These are phyloP conservation scores for Coniochaeta sp. DNA, from an alignment of 2,329 filamentous ascomycete species.

Conservation along the genomic window DNA sequence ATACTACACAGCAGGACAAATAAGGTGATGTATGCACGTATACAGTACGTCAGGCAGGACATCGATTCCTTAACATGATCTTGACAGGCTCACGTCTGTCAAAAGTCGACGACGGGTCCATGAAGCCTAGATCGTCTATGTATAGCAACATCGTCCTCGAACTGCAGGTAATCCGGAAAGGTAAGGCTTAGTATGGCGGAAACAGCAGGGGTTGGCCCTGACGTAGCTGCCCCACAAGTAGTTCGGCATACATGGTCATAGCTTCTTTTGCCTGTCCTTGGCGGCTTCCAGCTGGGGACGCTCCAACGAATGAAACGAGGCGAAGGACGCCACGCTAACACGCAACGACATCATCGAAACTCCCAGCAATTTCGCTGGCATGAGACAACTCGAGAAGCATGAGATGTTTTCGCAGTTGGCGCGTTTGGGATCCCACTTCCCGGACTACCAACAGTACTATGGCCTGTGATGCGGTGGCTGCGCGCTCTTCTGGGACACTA, in stretches of 20 bases:
- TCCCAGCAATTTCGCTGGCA: neutral
- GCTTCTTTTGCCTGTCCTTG: neutral
- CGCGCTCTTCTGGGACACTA: neutral
- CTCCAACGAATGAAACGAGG: neutral
- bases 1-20: no score
- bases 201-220: neutral
- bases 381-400: neutral
- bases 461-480: neutral
- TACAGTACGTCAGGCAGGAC: no score
- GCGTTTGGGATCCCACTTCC: neutral
- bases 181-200: neutral
- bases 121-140: no score
- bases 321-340: neutral
- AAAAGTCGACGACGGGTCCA: no score
- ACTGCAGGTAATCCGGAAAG: neutral
- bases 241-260: neutral
- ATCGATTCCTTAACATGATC: no score
- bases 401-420: neutral
- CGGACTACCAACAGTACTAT: neutral
- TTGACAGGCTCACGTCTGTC: no score
- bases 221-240: neutral
- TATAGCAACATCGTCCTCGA: no score
- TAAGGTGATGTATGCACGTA: no score
- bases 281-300: neutral
- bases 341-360: slow-evolving; percentile 1